phyloP scores from a whole-genome alignment of 2,329 filamentous ascomycete species.

The Ceratocystis variospora region DNA sequence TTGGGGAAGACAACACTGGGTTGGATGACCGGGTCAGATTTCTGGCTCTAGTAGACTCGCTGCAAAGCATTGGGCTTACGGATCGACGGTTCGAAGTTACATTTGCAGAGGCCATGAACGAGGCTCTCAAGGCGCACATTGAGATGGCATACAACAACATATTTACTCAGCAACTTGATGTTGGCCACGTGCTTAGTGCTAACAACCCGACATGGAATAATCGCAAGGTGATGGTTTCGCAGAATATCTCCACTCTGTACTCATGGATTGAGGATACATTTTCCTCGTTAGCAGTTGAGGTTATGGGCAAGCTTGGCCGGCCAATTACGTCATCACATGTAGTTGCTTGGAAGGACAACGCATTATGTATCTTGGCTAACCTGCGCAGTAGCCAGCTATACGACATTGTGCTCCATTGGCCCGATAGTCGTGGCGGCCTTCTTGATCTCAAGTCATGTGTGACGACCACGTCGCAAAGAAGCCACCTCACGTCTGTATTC shows the following conservation, averaged over 20 bases:
- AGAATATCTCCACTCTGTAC: conserved; percentile 11
- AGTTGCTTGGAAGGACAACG: conserved; percentile 57
- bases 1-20: background rate
- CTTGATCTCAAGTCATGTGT: conserved; percentile 60
- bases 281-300: conserved; percentile 48
- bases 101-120: conserved; percentile 10
- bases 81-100: conserved; percentile 10
- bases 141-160: conserved; percentile 3
- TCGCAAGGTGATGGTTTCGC: conserved; percentile 1
- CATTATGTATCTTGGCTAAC: conserved; percentile 52
- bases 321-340: conserved; percentile 42
- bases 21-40: background rate
- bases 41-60: conserved; percentile 27
- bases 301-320: conserved; percentile 37
- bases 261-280: conserved; percentile 58
- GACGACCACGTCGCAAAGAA: conserved; percentile 52
- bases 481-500: conserved; percentile 57
- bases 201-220: conserved; percentile 1
- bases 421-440: conserved; percentile 54
- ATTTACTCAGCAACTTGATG: conserved; percentile 8
- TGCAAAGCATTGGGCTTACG: conserved; percentile 45
- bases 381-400: conserved; percentile 60
- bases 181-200: background rate
- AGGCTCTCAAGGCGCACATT: conserved; percentile 6
- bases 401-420: conserved; percentile 67